Conservation (phyloP, 1,284 basidiomycete species). For the Gomphus bonarii region DNA sequence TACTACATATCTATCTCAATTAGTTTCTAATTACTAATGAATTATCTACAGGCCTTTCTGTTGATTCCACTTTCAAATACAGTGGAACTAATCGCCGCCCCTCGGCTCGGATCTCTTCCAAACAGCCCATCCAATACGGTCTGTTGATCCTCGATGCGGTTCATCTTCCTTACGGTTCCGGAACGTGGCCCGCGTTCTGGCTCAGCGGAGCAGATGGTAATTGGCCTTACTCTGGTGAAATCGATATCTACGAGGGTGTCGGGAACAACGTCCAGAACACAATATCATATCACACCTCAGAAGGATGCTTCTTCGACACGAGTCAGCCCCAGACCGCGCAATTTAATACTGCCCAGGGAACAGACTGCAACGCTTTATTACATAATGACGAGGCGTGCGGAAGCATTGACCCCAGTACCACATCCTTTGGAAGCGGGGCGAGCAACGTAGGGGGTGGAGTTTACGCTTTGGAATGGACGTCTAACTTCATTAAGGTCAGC, state of each 20-base stretch:
- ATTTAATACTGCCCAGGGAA: conserved; percentile 18
- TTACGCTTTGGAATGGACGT: conserved; percentile 21
- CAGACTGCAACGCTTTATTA: conserved; percentile 6
- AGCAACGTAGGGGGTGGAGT: conserved; percentile 25
- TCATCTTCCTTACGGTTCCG: conserved; percentile 7
- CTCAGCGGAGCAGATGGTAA: conserved; percentile 5
- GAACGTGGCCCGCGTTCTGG: conserved; percentile 13
- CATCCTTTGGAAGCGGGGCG: conserved; percentile 14
- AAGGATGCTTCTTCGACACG: conserved; percentile 19
- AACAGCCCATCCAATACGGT: neutral
- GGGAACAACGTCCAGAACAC: conserved; percentile 21
- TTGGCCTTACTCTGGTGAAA: conserved; percentile 24
- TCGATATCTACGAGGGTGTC: conserved; percentile 31
- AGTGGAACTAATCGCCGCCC: neutral
- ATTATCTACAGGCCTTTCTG: neutral
- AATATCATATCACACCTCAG: conserved; percentile 22
- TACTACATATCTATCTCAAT: neutral
- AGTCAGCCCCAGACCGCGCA: neutral
- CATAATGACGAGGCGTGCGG: conserved; percentile 7
- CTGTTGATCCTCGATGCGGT: conserved; percentile 7
- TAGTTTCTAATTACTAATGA: neutral
- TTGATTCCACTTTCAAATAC: neutral
- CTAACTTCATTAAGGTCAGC: conserved; percentile 19
- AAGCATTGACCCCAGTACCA: conserved; percentile 5
- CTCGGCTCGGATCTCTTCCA: conserved; percentile 2